These are phyloP conservation scores for Aureobasidium sp. DNA, from an alignment of 2,329 filamentous ascomycete genomes.

Conservation along the genomic window DNA sequence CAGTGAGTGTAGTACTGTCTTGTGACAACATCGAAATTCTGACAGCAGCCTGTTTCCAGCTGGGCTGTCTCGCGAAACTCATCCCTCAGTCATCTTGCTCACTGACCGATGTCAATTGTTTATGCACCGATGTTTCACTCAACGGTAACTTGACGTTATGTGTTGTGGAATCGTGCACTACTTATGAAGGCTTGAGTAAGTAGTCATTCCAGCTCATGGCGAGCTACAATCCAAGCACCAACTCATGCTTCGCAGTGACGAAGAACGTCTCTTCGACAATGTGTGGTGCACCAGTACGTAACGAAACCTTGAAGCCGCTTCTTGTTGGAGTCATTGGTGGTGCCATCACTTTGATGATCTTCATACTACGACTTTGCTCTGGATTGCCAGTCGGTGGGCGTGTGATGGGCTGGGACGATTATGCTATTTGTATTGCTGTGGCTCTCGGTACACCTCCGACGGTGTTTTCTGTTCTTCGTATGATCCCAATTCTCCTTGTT, in stretches of 20 bases:
- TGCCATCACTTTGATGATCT: constrained; percentile 18
- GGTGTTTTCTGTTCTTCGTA: constrained; percentile 8
- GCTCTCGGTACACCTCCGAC: constrained; percentile 25
- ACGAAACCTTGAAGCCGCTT: constrained; percentile 16
- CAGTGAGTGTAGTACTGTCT: not conserved
- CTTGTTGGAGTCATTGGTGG: constrained; percentile 18
- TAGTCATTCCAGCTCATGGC: not conserved
- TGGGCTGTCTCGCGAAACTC: constrained; percentile 17
- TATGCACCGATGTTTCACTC: constrained; percentile 18
- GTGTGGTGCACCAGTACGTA: constrained; percentile 15
- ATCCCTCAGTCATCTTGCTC: constrained; percentile 20
- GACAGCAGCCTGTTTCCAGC: constrained; percentile 7
- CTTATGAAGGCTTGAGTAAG: constrained; percentile 1
- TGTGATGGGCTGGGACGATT: constrained; percentile 34
- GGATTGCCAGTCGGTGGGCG: constrained; percentile 8
- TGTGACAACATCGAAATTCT: not conserved
- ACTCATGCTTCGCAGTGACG: not conserved
- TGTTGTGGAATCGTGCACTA: constrained; percentile 11
- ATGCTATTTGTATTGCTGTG: constrained; percentile 29
- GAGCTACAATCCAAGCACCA: not conserved
- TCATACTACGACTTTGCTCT: constrained; percentile 18
- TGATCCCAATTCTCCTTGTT: not conserved
- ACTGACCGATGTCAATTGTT: constrained; percentile 19
- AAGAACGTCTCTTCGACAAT: constrained; percentile 13
- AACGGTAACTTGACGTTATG: constrained; percentile 16